A percentile compares a stretch with the other conserved stretches of the same genome.
phyloP scores from a whole-genome alignment of 805 yeast genomes.

The Kuraishia molischiana region DNA sequence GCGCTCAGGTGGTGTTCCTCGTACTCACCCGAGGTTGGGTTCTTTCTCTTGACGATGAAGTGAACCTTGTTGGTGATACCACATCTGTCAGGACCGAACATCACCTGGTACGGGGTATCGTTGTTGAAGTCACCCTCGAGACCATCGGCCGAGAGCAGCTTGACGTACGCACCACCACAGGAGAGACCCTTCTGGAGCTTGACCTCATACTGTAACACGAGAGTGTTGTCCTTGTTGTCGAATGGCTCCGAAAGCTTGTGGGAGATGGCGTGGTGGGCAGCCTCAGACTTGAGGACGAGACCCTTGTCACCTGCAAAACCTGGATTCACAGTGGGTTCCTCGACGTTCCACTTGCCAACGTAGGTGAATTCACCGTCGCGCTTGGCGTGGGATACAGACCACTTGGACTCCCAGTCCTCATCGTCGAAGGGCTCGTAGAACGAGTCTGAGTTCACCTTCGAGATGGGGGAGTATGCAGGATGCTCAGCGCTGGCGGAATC shows the following conservation, averaged over 20 bases:
- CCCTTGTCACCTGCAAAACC: constrained; percentile 65
- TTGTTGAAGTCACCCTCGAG: constrained; percentile 41
- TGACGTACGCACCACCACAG: constrained; percentile 89
- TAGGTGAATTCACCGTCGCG: constrained; percentile 48
- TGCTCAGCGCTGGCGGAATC: constrained; percentile 12
- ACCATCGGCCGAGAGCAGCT: constrained; percentile 45
- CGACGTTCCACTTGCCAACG: constrained; percentile 69
- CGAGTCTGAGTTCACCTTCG: constrained; percentile 29
- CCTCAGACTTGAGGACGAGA: constrained; percentile 63
- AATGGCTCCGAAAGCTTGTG: constrained; percentile 47
- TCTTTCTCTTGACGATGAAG: constrained; percentile 55
- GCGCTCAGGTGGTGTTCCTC: constrained; percentile 60
- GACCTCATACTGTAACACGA: constrained; percentile 85
- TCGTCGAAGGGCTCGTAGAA: constrained; percentile 59
- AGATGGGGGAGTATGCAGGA: constrained; percentile 27
- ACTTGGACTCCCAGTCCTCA: constrained; percentile 28
- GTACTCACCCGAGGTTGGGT: constrained; percentile 40
- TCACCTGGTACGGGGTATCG: constrained; percentile 68
- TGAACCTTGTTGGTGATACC: constrained; percentile 75
- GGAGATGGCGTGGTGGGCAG: constrained; percentile 78
- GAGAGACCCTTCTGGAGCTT: constrained; percentile 68
- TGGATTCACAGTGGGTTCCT: constrained; percentile 46
- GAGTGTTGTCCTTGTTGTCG: constrained; percentile 48
- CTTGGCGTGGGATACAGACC: constrained; percentile 53
- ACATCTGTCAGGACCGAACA: constrained; percentile 95